A percentile compares a stretch with the other conserved stretches of the same genome.
Evolutionary conservation across 2,329 filamentous ascomycete genomes (phyloP).

Genomic region (Aspergillus texensis): DNA sequence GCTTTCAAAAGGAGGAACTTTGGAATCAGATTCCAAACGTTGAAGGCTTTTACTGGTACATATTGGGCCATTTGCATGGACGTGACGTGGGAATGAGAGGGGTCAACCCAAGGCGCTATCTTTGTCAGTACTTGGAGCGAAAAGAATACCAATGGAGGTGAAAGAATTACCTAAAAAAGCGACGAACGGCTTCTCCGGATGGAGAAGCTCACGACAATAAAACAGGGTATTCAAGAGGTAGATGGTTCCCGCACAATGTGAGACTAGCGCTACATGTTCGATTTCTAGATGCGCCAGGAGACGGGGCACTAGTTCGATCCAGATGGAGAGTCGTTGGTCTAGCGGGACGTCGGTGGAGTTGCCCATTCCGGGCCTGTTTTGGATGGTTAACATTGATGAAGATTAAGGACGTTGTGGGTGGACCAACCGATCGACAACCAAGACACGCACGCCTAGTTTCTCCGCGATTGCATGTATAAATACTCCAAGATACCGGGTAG

Average conservation of each 20-base stretch:
- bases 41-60: conserved; percentile 28
- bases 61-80: conserved; percentile 29
- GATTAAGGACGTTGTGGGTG: neutral
- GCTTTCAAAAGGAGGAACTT: conserved; percentile 29
- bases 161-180: conserved; percentile 19
- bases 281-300: conserved; percentile 40
- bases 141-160: neutral
- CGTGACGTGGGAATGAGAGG: conserved; percentile 37
- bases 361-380: conserved; percentile 31
- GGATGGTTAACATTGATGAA: neutral
- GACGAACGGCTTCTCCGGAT: conserved; percentile 7
- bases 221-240: conserved; percentile 46
- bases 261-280: conserved; percentile 36
- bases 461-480: conserved; percentile 27
- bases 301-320: conserved; percentile 45
- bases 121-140: conserved; percentile 13
- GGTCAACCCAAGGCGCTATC: conserved; percentile 48
- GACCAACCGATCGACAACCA: conserved; percentile 26
- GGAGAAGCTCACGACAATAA: conserved; percentile 15
- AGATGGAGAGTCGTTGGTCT: conserved; percentile 39
- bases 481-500: conserved; percentile 27
- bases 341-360: conserved; percentile 45
- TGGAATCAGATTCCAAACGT: conserved; percentile 31
- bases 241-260: conserved; percentile 48
- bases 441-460: conserved; percentile 25